Evolutionary conservation across 805 yeast species (phyloP).

Genomic region (Debaryomyces maramus): DNA sequence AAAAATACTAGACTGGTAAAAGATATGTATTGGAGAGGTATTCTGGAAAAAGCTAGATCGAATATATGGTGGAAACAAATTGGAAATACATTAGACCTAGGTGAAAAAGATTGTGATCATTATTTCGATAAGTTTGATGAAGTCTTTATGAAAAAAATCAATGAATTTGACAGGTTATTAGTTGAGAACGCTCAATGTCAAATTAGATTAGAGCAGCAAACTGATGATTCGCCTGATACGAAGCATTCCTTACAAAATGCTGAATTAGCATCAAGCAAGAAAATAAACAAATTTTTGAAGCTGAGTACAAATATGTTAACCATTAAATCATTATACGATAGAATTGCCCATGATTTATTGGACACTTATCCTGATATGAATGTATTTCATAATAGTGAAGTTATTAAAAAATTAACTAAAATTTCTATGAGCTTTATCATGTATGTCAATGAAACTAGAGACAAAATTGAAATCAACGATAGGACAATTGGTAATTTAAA

Average conservation of each 20-base stretch:
- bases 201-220: not conserved
- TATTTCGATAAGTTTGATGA: constrained; percentile 11
- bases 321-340: constrained; percentile 9
- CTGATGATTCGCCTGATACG: not conserved
- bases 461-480: constrained; percentile 1
- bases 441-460: constrained; percentile 12
- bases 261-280: constrained; percentile 1
- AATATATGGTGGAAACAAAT: constrained; percentile 53
- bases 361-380: constrained; percentile 22
- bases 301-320: constrained; percentile 7
- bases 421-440: constrained; percentile 33
- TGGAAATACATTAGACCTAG: constrained; percentile 23
- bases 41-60: constrained; percentile 33
- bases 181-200: constrained; percentile 1
- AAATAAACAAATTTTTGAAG: constrained; percentile 6
- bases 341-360: constrained; percentile 15
- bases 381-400: constrained; percentile 15
- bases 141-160: not conserved
- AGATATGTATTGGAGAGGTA: constrained; percentile 25
- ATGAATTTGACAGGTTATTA: constrained; percentile 2
- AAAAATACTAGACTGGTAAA: constrained; percentile 6
- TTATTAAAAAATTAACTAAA: constrained; percentile 14
- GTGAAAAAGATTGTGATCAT: constrained; percentile 13
- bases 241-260: not conserved
- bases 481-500: constrained; percentile 6